Conservation (phyloP, 2,329 filamentous ascomycete genomes). For the Scytalidium sp. region DNA sequence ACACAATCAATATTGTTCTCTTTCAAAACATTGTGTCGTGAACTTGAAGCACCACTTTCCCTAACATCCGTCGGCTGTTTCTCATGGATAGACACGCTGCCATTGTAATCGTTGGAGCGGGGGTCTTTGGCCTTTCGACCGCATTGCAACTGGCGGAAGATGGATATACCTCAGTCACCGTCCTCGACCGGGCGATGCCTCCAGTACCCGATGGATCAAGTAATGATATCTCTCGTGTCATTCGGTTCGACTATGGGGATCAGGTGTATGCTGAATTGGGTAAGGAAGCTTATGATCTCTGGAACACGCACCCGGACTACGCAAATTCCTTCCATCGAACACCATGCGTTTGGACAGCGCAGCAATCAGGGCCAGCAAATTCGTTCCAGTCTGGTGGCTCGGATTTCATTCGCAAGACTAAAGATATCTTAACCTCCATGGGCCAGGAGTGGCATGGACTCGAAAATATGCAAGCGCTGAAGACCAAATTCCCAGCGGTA, state of each 20-base stretch:
- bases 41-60: too few relatives aligned
- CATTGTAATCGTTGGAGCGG: constrained; percentile 36
- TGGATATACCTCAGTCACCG: constrained; percentile 42
- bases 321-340: neutral
- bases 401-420: neutral
- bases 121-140: constrained; percentile 37
- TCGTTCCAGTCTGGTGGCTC: neutral
- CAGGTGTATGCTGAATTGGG: constrained; percentile 23
- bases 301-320: neutral
- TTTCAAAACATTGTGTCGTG: too few relatives aligned
- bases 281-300: neutral
- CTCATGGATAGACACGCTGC: constrained; percentile 30
- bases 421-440: neutral
- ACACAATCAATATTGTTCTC: too few relatives aligned
- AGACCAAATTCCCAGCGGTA: neutral
- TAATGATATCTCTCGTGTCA: constrained; percentile 60
- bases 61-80: too few relatives aligned
- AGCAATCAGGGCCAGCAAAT: neutral
- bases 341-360: neutral
- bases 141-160: constrained; percentile 36
- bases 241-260: constrained; percentile 75
- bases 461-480: neutral
- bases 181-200: constrained; percentile 47
- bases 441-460: neutral
- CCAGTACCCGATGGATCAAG: constrained; percentile 54